Percentiles rank a stretch among this genome's conserved stretches.
Conservation (phyloP, 164 flowering plant species). For the Platanus orientalis region DNA sequence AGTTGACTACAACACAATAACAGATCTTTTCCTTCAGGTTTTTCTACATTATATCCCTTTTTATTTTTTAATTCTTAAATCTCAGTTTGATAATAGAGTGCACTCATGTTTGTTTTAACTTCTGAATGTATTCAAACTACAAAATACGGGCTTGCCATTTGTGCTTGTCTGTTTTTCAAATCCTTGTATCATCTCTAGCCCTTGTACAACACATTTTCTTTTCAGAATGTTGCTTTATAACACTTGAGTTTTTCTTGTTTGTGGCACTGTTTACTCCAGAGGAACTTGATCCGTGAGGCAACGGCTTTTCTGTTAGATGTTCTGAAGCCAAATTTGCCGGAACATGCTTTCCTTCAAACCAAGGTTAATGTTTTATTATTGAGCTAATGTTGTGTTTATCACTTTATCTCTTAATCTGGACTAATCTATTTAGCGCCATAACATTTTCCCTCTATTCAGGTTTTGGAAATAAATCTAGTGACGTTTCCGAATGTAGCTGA, state of each 20-base stretch:
- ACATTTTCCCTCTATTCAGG: conserved; percentile 30
- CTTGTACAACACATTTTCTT: neutral
- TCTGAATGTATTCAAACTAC: neutral
- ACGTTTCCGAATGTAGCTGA: conserved; percentile 89
- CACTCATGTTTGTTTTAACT: neutral
- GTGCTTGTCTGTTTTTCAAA: neutral
- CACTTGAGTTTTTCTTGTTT: neutral
- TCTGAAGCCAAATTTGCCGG: conserved; percentile 36
- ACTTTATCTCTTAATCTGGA: neutral
- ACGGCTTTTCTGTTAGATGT: conserved; percentile 43
- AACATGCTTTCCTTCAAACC: conserved; percentile 34
- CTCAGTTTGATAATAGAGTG: too few relatives aligned
- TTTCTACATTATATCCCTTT: too few relatives aligned
- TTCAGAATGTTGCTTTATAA: neutral
- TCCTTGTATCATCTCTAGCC: too few relatives aligned
- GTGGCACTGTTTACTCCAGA: conserved; percentile 17
- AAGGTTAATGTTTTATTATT: conserved; percentile 17
- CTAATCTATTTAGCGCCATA: neutral
- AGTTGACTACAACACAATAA: conserved; percentile 94
- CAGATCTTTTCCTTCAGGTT: conserved; percentile 99
- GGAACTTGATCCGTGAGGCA: conserved; percentile 44
- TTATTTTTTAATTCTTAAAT: too few relatives aligned
- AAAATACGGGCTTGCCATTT: neutral
- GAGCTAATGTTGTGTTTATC: too few relatives aligned
- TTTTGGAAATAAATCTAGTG: conserved; percentile 73